A percentile compares a stretch with the other conserved stretches of the same genome.
These are phyloP conservation scores for Xylaria sp. DNA, from an alignment of 2,329 filamentous ascomycete species.

Conservation along the genomic window DNA sequence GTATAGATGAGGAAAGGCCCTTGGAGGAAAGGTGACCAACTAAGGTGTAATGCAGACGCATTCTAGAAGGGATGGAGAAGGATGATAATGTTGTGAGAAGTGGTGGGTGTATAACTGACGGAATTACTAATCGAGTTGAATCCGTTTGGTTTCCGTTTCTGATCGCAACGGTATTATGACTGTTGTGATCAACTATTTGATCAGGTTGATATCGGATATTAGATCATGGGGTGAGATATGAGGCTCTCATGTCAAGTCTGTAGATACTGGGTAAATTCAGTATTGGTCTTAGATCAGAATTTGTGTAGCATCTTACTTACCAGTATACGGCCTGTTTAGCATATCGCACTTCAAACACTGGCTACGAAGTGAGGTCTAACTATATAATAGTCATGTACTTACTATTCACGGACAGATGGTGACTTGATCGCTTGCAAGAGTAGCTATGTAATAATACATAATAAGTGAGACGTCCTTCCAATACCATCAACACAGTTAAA, in stretches of 20 bases:
- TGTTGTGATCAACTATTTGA: neutral
- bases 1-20: conserved; percentile 8
- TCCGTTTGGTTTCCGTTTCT: conserved; percentile 9
- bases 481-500: no score
- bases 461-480: no score
- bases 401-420: neutral
- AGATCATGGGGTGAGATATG: neutral
- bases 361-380: neutral
- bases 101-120: neutral
- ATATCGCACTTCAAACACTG: no score
- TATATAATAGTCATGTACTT: no score
- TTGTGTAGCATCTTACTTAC: neutral
- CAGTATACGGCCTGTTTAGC: no score
- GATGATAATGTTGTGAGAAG: neutral
- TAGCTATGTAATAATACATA: no score
- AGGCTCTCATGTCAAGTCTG: neutral
- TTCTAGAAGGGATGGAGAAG: conserved; percentile 7
- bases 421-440: no score
- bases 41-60: neutral
- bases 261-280: neutral
- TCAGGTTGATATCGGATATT: neutral
- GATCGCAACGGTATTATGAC: neutral
- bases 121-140: neutral
- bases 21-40: neutral
- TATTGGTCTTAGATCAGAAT: neutral